Evolutionary conservation across 2,329 filamentous ascomycete species (phyloP).

Genomic region (Corinectria fuckeliana): DNA sequence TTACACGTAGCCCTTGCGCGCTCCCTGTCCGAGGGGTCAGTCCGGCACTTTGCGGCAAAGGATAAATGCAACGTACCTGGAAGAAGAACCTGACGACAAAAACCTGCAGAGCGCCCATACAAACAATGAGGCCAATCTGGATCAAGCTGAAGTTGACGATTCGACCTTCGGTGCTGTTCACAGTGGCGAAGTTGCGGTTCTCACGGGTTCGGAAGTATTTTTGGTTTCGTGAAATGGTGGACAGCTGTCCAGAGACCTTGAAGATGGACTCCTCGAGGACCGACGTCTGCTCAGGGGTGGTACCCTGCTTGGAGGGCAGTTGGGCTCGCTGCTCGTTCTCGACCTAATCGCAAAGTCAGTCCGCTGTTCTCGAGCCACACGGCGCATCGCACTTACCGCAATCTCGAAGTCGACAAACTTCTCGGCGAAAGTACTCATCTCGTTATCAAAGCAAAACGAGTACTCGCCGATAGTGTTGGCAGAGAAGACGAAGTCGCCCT

Average conservation of each 20-base stretch:
- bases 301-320: conserved; percentile 87
- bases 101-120: conserved; percentile 95
- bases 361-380: neutral
- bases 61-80: conserved; percentile 64
- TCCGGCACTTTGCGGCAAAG: neutral
- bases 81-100: conserved; percentile 99
- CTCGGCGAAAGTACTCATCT: conserved; percentile 97
- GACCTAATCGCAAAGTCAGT: conserved; percentile 61
- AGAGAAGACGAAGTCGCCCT: conserved; percentile 98
- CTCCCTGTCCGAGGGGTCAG: conserved; percentile 54
- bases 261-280: conserved; percentile 92
- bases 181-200: conserved; percentile 98
- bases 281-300: conserved; percentile 86
- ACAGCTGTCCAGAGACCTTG: conserved; percentile 91
- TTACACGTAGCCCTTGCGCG: conserved; percentile 73
- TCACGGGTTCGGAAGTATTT: conserved; percentile 99
- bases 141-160: conserved; percentile 98
- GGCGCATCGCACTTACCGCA: conserved; percentile 54
- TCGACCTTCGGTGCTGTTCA: conserved; percentile 90
- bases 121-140: conserved; percentile 88
- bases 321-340: conserved; percentile 86
- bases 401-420: conserved; percentile 99
- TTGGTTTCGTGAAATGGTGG: conserved; percentile 94
- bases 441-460: conserved; percentile 97
- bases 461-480: conserved; percentile 89